phyloP scores from a whole-genome alignment of 225 moss, liverwort and hornwort species.

The Polytrichum commune region DNA sequence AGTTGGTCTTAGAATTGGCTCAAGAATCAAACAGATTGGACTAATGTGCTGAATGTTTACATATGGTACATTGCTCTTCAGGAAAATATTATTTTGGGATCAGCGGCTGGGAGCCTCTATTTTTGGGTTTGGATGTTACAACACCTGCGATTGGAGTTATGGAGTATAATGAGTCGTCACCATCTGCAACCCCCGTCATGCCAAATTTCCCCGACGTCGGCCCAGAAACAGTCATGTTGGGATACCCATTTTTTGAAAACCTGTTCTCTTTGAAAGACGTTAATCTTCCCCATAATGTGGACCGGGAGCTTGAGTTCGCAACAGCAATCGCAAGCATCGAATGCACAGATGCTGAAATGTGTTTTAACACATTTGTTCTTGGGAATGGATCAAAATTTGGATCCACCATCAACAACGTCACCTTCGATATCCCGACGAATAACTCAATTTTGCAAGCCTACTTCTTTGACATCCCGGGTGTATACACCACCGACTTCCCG shows the following conservation, averaged over 20 bases:
- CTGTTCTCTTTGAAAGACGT: neutral
- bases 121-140: neutral
- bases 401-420: conserved; percentile 4
- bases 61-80: neutral
- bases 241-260: neutral
- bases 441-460: conserved; percentile 4
- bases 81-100: neutral
- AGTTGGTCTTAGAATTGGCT: too few relatives aligned
- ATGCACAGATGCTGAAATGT: conserved; percentile 7
- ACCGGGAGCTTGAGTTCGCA: conserved; percentile 13
- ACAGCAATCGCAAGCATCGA: neutral
- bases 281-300: conserved; percentile 1
- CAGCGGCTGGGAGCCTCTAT: neutral
- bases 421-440: neutral
- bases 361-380: neutral
- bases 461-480: neutral
- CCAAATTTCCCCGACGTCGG: conserved; percentile 1
- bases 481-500: conserved; percentile 12
- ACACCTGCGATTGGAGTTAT: neutral
- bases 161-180: neutral
- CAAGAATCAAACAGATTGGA: too few relatives aligned
- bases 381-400: too few relatives aligned
- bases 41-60: too few relatives aligned
- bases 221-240: neutral
- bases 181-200: conserved; percentile 6